Conservation (phyloP, 75 land plant species). For the Picea sitchensis region DNA sequence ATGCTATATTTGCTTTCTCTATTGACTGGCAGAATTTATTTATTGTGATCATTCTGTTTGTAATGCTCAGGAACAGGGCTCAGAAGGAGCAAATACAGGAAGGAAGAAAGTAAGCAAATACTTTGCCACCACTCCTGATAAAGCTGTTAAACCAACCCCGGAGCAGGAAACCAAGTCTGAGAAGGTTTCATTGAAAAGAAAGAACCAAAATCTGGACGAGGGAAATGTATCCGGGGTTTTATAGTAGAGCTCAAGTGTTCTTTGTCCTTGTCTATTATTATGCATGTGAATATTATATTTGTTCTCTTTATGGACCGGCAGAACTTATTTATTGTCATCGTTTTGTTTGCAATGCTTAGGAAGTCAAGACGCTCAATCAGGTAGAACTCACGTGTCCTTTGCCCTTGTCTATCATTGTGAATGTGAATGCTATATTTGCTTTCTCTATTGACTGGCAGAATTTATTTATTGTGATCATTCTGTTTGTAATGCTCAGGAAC, state of each 20-base stretch:
- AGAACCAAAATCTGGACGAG: constrained; percentile 18
- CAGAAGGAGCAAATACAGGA: constrained; percentile 23
- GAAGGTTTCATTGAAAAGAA: constrained; percentile 44
- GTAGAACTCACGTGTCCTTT: constrained; percentile 19
- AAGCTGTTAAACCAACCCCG: constrained; percentile 7
- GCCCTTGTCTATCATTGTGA: constrained; percentile 2
- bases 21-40: not conserved
- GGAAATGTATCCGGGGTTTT: constrained; percentile 11
- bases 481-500: not conserved
- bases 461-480: not conserved
- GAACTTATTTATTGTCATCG: not conserved
- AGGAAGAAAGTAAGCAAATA: constrained; percentile 83
- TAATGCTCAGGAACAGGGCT: not conserved
- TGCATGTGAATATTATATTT: not conserved
- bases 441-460: not conserved
- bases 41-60: not conserved
- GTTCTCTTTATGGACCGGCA: not conserved
- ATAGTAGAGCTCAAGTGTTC: constrained; percentile 19
- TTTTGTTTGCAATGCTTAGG: not conserved
- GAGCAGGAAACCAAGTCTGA: constrained; percentile 26
- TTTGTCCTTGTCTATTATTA: not conserved
- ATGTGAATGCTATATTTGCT: not conserved
- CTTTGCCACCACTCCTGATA: constrained; percentile 29
- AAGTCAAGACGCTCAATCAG: constrained; percentile 11
- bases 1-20: not conserved